Base-by-base conservation (phyloP, 2,329 filamentous ascomycete genomes). In the Sclerotinia minor region DNA sequence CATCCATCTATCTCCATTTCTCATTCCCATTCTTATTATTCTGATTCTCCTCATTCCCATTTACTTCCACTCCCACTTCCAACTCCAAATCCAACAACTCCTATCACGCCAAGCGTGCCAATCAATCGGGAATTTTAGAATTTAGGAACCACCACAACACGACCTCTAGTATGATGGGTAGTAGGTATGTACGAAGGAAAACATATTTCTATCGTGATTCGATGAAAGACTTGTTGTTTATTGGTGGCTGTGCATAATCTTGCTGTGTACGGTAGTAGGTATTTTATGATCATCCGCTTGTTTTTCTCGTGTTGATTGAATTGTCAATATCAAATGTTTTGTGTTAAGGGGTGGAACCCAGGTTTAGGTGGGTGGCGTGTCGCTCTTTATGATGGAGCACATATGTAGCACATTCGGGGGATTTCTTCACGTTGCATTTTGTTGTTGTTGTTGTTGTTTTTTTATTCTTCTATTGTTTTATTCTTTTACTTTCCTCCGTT, bases 41-140 rank as follows among this genome's bases (percentile, higher is more conserved):
- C 21, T 45, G 21, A 24, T 15, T 7, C 13, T 26, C 19, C 26
- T 24, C 19, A 45, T 8, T 55, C 19, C 32, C 32, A 55, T 5
- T 41, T 13, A 41, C 38, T 41, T 15, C 38, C 38, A 15, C 38
- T 19, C 15, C 26, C 19, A 5, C 24, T 15, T 13, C n/a, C 49
- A n/a, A 15, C 11, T 38, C 35, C 38, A 41, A 9, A 9, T 53
- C 17, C n/a, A 44, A 26, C n/a, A 44, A 26, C 44, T 61, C 58
- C 58, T 49, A 24, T 61, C 58, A 24, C 17, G 44, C 58, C 58
- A 61, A 60, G 44, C 58, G 44, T 61, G 58, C 29, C 58, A 61
- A 50, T 50, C 59, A 61, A 26, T 38, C 6, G 19, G 58, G 59
- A 61, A 61, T 61, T 45, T 61, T 61, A 8, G 59, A 61, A 26